These are phyloP conservation scores for Pleurotus eryngii DNA, from an alignment of 768 basidiomycete genomes.

Conservation along the genomic window DNA sequence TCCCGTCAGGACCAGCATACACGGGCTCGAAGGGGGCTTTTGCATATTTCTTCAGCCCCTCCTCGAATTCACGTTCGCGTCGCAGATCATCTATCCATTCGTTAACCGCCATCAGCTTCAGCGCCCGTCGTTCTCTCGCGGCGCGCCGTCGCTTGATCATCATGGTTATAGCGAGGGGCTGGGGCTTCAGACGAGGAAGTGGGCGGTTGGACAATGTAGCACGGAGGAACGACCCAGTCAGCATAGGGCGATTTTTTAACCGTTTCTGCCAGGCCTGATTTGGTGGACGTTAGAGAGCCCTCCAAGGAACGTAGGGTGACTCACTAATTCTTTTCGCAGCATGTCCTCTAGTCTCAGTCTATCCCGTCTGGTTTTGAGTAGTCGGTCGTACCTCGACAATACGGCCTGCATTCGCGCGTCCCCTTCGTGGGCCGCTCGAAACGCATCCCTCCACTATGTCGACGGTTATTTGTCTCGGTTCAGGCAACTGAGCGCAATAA, in stretches of 20 bases:
- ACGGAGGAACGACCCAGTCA: slow-evolving; percentile 71
- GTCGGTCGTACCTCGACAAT: slow-evolving; percentile 53
- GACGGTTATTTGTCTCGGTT: not conserved
- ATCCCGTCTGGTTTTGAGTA: slow-evolving; percentile 50
- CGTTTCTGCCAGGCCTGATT: slow-evolving; percentile 53
- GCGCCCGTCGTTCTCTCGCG: slow-evolving; percentile 40
- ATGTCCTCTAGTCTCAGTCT: slow-evolving; percentile 46
- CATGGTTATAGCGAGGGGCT: slow-evolving; percentile 66
- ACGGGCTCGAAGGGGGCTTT: slow-evolving; percentile 18
- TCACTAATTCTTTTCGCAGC: slow-evolving; percentile 50
- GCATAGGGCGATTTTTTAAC: slow-evolving; percentile 56
- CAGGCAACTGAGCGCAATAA: slow-evolving; percentile 5
- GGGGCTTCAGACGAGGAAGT: slow-evolving; percentile 76
- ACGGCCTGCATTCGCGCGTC: slow-evolving; percentile 43
- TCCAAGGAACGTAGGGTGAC: slow-evolving; percentile 15
- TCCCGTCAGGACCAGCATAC: not conserved
- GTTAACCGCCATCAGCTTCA: slow-evolving; percentile 25
- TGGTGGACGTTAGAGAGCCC: not conserved
- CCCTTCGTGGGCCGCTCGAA: slow-evolving; percentile 50
- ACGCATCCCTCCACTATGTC: slow-evolving; percentile 57
- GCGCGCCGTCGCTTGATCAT: slow-evolving; percentile 55
- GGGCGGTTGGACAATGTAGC: slow-evolving; percentile 63
- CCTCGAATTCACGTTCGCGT: slow-evolving; percentile 35
- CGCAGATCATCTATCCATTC: slow-evolving; percentile 28
- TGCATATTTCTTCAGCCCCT: slow-evolving; percentile 14